Conservation (phyloP, 2,329 filamentous ascomycete genomes). For the Rutstroemia sp. region DNA sequence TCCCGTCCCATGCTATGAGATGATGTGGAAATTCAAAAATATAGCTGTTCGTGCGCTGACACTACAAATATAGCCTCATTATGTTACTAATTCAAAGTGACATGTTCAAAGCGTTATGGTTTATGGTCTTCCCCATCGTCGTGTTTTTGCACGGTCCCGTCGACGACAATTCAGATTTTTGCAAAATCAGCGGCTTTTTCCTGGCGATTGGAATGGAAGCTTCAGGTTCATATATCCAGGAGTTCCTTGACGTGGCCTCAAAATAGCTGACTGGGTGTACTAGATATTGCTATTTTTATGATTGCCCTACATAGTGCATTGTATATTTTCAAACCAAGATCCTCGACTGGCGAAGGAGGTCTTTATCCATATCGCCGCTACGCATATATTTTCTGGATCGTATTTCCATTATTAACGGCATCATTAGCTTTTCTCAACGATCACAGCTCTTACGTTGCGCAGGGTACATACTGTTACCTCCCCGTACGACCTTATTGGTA, state of each 20-base stretch:
- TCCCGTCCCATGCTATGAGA: background rate
- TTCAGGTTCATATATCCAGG: slow-evolving; percentile 37
- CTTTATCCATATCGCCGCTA: slow-evolving; percentile 59
- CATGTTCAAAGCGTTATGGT: slow-evolving; percentile 62
- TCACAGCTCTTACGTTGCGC: slow-evolving; percentile 48
- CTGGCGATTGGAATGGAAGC: slow-evolving; percentile 60
- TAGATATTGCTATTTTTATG: slow-evolving; percentile 62
- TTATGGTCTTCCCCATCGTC: slow-evolving; percentile 56
- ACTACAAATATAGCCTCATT: slow-evolving; percentile 48
- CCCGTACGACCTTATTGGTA: slow-evolving; percentile 63
- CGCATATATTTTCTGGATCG: slow-evolving; percentile 50
- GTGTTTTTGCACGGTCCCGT: slow-evolving; percentile 47
- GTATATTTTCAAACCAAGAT: slow-evolving; percentile 56
- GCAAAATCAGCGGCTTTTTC: slow-evolving; percentile 63
- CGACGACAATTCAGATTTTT: slow-evolving; percentile 46
- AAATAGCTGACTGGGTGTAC: background rate
- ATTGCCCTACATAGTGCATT: slow-evolving; percentile 68
- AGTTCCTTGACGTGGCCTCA: background rate
- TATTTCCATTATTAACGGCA: slow-evolving; percentile 53
- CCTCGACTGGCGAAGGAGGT: slow-evolving; percentile 47
- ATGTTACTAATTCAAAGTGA: slow-evolving; percentile 68
- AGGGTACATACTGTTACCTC: slow-evolving; percentile 63
- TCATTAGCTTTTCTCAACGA: slow-evolving; percentile 55
- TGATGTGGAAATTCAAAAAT: background rate
- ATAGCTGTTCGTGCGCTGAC: slow-evolving; percentile 11